These are phyloP conservation scores for Phaeosphaeriaceae sp. DNA, from an alignment of 2,329 filamentous ascomycete species.

Conservation along the genomic window DNA sequence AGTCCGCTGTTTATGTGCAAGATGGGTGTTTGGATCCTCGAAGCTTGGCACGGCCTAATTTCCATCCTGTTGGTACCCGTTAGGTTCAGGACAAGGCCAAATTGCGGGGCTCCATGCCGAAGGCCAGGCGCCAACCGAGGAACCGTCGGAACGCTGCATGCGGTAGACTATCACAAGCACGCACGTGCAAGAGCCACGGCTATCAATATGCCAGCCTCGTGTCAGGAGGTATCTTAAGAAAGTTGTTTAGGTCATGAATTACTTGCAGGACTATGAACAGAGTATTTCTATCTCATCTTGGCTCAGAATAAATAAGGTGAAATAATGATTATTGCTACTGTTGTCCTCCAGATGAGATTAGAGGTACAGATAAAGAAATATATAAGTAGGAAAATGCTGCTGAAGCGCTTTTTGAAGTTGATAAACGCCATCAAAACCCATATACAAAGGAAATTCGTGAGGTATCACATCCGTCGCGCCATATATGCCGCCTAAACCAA, in stretches of 20 bases:
- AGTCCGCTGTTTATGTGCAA: constrained; percentile 1
- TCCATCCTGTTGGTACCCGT: too few relatives aligned
- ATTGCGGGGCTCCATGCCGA: too few relatives aligned
- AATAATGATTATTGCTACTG: neutral
- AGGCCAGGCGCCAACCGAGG: neutral
- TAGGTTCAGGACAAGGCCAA: too few relatives aligned
- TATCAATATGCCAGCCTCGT: too few relatives aligned
- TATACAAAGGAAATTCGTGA: constrained; percentile 19
- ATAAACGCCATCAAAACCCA: constrained; percentile 7
- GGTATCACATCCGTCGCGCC: constrained; percentile 18
- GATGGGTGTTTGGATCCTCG: neutral
- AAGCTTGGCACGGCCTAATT: neutral
- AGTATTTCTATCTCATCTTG: neutral
- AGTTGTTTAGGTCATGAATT: too few relatives aligned
- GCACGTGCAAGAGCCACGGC: too few relatives aligned
- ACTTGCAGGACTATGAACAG: too few relatives aligned
- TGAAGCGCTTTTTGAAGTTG: neutral
- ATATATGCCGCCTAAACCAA: constrained; percentile 9
- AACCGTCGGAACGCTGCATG: too few relatives aligned
- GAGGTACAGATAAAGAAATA: neutral
- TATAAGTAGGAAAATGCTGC: neutral
- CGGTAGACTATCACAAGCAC: too few relatives aligned
- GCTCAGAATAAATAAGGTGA: neutral
- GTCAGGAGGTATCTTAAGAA: too few relatives aligned
- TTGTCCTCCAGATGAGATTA: neutral